phyloP scores from a whole-genome alignment of 305 asterid genomes.

The Lippia alba region DNA sequence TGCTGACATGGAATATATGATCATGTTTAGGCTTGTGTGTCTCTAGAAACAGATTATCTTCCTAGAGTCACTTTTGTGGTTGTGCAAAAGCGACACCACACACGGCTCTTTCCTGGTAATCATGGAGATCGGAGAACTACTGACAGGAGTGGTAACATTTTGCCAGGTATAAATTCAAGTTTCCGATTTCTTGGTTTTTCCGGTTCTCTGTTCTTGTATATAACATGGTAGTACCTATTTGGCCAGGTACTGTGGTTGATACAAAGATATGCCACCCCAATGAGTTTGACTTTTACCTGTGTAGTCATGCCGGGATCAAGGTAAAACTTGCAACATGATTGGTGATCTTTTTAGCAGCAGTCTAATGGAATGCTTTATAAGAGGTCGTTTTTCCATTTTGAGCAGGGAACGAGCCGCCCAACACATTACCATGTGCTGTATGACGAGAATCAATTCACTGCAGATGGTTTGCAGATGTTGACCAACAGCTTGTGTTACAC shows the following conservation, averaged over 20 bases:
- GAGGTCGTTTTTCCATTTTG: neutral
- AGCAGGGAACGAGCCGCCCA: slow-evolving; percentile 88
- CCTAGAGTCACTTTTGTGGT: slow-evolving; percentile 84
- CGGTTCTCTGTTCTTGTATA: neutral
- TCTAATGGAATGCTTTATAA: neutral
- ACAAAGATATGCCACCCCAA: slow-evolving; percentile 83
- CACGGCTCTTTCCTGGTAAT: slow-evolving; percentile 73
- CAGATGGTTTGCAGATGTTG: slow-evolving; percentile 68
- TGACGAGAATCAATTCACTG: slow-evolving; percentile 74
- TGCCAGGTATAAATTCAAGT: slow-evolving; percentile 57
- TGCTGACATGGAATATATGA: neutral
- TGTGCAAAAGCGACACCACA: slow-evolving; percentile 94
- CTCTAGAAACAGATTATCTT: slow-evolving; percentile 54
- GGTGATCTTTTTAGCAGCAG: neutral
- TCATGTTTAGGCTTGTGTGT: slow-evolving; percentile 68
- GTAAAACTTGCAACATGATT: slow-evolving; percentile 34
- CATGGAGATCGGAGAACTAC: slow-evolving; percentile 50
- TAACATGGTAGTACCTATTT: neutral
- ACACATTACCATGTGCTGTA: slow-evolving; percentile 79
- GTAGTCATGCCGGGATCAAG: slow-evolving; percentile 94
- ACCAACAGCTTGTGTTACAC: slow-evolving; percentile 80
- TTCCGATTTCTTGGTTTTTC: neutral
- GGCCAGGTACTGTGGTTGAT: slow-evolving; percentile 84
- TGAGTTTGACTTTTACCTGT: slow-evolving; percentile 78
- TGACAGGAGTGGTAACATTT: slow-evolving; percentile 84